A percentile compares a stretch with the other conserved stretches of the same genome.
Evolutionary conservation across 2,329 filamentous ascomycete species (phyloP).

Genomic region (Penicillium sp.): DNA sequence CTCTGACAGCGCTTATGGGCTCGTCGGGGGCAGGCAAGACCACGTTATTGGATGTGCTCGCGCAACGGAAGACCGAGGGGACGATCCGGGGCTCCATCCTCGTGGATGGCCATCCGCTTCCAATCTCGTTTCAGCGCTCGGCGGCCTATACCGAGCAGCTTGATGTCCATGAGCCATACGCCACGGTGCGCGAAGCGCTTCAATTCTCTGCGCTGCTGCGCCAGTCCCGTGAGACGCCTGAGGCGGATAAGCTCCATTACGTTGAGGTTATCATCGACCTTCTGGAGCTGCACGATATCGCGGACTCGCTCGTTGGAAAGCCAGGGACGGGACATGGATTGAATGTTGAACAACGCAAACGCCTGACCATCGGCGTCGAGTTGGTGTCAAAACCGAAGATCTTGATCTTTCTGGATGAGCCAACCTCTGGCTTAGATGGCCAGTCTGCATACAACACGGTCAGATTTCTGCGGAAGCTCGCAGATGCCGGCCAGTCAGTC

Average conservation of each 20-base stretch:
- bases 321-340: conserved; percentile 43
- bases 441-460: conserved; percentile 71
- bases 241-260: conserved; percentile 66
- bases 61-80: conserved; percentile 70
- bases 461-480: conserved; percentile 65
- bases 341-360: conserved; percentile 70
- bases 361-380: conserved; percentile 74
- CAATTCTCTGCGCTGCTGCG: conserved; percentile 69
- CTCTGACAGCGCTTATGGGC: conserved; percentile 86
- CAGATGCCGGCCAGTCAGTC: conserved; percentile 68
- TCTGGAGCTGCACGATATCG: conserved; percentile 65
- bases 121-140: conserved; percentile 66
- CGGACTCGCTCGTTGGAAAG: conserved; percentile 64
- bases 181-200: conserved; percentile 68
- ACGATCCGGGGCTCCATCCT: conserved; percentile 67
- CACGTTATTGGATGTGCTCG: conserved; percentile 75
- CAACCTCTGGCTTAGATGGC: conserved; percentile 70
- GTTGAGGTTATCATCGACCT: conserved; percentile 68
- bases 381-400: conserved; percentile 71
- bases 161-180: conserved; percentile 69
- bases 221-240: conserved; percentile 57
- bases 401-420: conserved; percentile 72
- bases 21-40: conserved; percentile 82
- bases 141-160: conserved; percentile 73
- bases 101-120: conserved; percentile 66